Evolutionary conservation across 2,329 filamentous ascomycete genomes (phyloP).

Genomic region (Blumeriella jaapii): DNA sequence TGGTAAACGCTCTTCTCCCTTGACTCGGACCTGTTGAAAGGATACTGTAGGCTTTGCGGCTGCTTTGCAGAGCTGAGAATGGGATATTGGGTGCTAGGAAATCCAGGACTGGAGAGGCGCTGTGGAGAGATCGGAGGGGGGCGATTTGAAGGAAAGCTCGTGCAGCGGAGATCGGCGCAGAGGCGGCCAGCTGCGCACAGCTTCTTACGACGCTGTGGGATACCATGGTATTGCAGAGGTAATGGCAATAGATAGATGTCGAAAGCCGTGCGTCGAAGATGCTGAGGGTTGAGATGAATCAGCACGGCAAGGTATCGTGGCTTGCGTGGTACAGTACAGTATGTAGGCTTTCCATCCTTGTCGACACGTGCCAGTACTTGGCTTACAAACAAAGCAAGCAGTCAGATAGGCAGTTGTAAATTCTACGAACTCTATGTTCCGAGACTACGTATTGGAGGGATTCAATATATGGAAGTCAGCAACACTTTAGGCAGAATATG

Average conservation of each 20-base stretch:
- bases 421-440: not conserved
- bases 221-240: constrained; percentile 15
- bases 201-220: constrained; percentile 15
- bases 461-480: too few relatives aligned
- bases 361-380: not conserved
- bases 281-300: constrained; percentile 1
- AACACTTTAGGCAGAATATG: too few relatives aligned
- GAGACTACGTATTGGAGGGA: too few relatives aligned
- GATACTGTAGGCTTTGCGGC: not conserved
- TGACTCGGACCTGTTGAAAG: not conserved
- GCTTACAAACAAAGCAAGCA: not conserved
- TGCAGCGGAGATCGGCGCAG: constrained; percentile 15
- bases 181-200: constrained; percentile 15
- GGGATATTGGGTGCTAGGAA: constrained; percentile 22
- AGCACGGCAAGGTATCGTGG: constrained; percentile 1
- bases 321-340: too few relatives aligned
- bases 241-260: not conserved
- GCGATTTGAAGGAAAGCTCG: constrained; percentile 23
- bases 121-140: constrained; percentile 16
- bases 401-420: not conserved
- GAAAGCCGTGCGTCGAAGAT: not conserved
- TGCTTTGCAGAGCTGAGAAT: not conserved
- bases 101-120: constrained; percentile 20
- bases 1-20: constrained; percentile 18
- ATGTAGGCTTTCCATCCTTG: too few relatives aligned